A percentile compares a stretch with the other conserved stretches of the same genome.
Conservation (phyloP, 2,329 filamentous ascomycete species). For the Exserohilum rostratum region DNA sequence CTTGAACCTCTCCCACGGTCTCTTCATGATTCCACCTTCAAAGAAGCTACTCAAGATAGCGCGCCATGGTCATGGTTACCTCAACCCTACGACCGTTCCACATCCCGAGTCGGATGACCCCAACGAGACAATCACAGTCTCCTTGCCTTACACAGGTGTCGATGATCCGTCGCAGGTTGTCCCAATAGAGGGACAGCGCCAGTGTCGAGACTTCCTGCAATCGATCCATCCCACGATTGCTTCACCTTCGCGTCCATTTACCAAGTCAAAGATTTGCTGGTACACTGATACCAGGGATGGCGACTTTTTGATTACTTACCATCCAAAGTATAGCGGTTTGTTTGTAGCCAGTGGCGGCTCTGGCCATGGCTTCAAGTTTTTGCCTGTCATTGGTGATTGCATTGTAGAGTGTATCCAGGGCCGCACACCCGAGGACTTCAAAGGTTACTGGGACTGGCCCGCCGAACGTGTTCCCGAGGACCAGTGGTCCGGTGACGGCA, state of each 20-base stretch:
- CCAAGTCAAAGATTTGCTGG: conserved; percentile 59
- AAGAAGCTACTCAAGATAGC: conserved; percentile 55
- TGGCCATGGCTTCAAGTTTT: conserved; percentile 68
- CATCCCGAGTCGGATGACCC: conserved; percentile 52
- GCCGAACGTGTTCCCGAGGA: conserved; percentile 47
- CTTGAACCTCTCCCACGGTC: conserved; percentile 72
- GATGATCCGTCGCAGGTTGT: conserved; percentile 53
- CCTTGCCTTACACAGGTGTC: conserved; percentile 59
- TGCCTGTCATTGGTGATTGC: conserved; percentile 63
- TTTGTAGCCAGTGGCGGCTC: conserved; percentile 67
- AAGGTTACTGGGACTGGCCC: conserved; percentile 66
- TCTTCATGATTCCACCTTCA: conserved; percentile 75
- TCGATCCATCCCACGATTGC: conserved; percentile 40
- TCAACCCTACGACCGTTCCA: conserved; percentile 54
- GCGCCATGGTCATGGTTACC: conserved; percentile 58
- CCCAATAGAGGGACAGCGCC: conserved; percentile 40
- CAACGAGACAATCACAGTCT: conserved; percentile 49
- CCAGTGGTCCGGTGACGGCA: conserved; percentile 47
- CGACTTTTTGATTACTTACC: conserved; percentile 61
- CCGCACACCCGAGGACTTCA: conserved; percentile 56
- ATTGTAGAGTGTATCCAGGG: conserved; percentile 59
- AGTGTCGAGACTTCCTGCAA: conserved; percentile 41
- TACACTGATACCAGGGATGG: conserved; percentile 64
- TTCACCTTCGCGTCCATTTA: conserved; percentile 50
- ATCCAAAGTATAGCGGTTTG: conserved; percentile 58